Conservation (phyloP, 192 early-diverging fungal genomes). For the Dissophora ornata region DNA sequence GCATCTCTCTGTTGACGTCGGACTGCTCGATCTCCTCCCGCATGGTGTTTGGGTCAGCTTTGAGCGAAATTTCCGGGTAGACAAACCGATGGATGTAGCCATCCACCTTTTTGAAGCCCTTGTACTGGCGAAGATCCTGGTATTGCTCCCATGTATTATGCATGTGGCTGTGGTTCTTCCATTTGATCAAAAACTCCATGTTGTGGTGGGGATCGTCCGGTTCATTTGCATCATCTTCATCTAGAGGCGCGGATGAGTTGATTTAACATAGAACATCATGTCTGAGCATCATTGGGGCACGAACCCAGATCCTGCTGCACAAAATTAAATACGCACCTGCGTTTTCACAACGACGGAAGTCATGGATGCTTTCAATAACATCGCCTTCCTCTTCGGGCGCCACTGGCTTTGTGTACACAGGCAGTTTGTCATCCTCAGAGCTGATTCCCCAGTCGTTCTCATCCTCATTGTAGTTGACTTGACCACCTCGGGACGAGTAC, state of each 20-base stretch:
- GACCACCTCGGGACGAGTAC: slow-evolving; percentile 47
- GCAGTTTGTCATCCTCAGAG: slow-evolving; percentile 51
- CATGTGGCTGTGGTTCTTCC: slow-evolving; percentile 90
- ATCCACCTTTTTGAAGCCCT: slow-evolving; percentile 90
- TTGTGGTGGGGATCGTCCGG: slow-evolving; percentile 62
- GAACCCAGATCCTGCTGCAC: too few relatives aligned
- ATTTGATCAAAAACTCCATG: slow-evolving; percentile 92
- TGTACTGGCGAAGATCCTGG: slow-evolving; percentile 72
- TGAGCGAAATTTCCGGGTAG: slow-evolving; percentile 66
- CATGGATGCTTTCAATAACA: slow-evolving; percentile 68
- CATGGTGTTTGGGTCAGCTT: slow-evolving; percentile 62
- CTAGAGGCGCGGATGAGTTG: background rate
- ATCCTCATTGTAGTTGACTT: slow-evolving; percentile 55
- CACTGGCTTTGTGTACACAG: slow-evolving; percentile 30
- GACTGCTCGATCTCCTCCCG: slow-evolving; percentile 92
- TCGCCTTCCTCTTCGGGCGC: slow-evolving; percentile 62
- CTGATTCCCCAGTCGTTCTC: slow-evolving; percentile 54
- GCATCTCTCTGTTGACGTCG: slow-evolving; percentile 85
- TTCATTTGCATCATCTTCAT: slow-evolving; percentile 46
- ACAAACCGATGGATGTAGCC: slow-evolving; percentile 83
- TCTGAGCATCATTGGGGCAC: too few relatives aligned
- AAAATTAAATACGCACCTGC: slow-evolving; percentile 33
- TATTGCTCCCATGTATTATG: slow-evolving; percentile 92
- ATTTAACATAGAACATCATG: too few relatives aligned
- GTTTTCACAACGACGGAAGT: slow-evolving; percentile 53